Percentiles rank a stretch among this genome's conserved stretches.
Evolutionary conservation across 345 rosid genomes (phyloP).

Genomic region (Cardamine chenopodiifolia): DNA sequence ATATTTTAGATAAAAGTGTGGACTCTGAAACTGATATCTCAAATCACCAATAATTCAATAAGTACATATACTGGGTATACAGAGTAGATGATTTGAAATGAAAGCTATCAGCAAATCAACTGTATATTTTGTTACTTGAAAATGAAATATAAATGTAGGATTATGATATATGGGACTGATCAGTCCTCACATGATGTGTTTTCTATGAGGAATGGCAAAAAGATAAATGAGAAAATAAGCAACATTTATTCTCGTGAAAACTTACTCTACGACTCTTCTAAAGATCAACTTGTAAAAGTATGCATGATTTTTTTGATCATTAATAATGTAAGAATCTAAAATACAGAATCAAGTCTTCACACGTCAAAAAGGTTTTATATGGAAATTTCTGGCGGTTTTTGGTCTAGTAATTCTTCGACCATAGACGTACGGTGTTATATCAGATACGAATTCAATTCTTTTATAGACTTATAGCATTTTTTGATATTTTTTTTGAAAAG

Average conservation of each 20-base stretch:
- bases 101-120: constrained; percentile 28
- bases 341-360: background rate
- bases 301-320: background rate
- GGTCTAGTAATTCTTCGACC: background rate
- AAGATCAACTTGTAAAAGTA: constrained; percentile 6
- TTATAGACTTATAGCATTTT: background rate
- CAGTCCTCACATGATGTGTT: constrained; percentile 34
- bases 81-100: constrained; percentile 25
- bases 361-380: background rate
- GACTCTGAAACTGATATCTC: constrained; percentile 7
- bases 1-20: background rate
- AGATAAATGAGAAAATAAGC: background rate
- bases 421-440: background rate
- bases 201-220: constrained; percentile 38
- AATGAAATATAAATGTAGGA: constrained; percentile 9
- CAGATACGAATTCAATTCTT: background rate
- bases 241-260: constrained; percentile 43
- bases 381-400: background rate
- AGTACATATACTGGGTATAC: constrained; percentile 1
- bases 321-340: background rate
- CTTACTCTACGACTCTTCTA: constrained; percentile 25
- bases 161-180: constrained; percentile 36
- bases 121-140: constrained; percentile 20
- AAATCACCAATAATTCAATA: background rate
- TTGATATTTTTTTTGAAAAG: no score